Evolutionary conservation across 768 basidiomycete genomes (phyloP), one percentile per base, ranked within the genome.

Genomic region (Macrolepiota fuliginosa): DNA sequence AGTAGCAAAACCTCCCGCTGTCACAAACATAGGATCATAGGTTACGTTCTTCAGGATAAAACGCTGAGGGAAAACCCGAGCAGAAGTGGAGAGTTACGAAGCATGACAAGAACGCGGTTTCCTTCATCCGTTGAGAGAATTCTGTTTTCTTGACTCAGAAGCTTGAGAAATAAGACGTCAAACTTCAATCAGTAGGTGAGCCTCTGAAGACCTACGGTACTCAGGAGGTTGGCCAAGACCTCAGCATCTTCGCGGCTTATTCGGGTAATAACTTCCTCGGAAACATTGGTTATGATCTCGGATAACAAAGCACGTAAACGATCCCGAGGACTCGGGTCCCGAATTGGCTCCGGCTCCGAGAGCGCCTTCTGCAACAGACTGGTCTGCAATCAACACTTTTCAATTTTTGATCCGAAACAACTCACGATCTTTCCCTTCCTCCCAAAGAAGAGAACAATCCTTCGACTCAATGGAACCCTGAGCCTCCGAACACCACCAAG

Each of bases 341-440:
- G 29, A 7, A 32, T 32, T 32, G 39, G 39, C 39, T 40, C 36
- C 12, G 39, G 12, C 12, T 3, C 39, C 1, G 39, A 40, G 12
- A 40, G 39, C 13, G 39, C 39, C 39, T 40, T 40, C 39, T 40
- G 17, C 10, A 15, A 5, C 4, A 4, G 39, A 15, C 39, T 2
- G 4, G 17, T 15, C 17, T 11, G 13, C 13, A n/a, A n/a, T 4
- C 39, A 40, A 15, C 12, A n/a, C 17, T 13, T 15, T n/a, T n/a
- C 17, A 40, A 40, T 17, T 17, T 15, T 36, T n/a, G n/a, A n/a
- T n/a, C n/a, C n/a, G n/a, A 29, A 35, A 19, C 25, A 49, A 49
- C 56, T 25, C 25, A 57, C 56, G 7, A 57, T 57, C 24, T 57
- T 58, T 13, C 56, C 58, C 36, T 45, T 45, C n/a, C 35, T 60